phyloP scores from a whole-genome alignment of 805 yeast genomes.

The Myxozyma melibiosi region DNA sequence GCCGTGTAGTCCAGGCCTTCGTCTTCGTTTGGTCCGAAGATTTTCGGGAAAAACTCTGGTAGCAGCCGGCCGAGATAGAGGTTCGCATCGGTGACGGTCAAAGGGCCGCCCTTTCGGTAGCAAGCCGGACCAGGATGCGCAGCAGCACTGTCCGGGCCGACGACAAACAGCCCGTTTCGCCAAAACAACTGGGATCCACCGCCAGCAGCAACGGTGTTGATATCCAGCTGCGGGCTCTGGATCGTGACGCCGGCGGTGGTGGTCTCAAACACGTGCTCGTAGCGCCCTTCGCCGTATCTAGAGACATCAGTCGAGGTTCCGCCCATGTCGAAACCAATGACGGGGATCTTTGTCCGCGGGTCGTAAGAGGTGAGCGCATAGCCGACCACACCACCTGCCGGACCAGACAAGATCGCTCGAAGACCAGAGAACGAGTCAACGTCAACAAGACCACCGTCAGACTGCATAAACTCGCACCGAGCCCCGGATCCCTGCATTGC shows the following conservation, averaged over 20 bases:
- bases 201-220: conserved; percentile 83
- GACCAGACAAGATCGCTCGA: conserved; percentile 88
- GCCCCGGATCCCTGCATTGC: conserved; percentile 39
- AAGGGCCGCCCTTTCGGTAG: conserved; percentile 78
- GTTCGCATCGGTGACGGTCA: conserved; percentile 86
- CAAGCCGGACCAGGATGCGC: conserved; percentile 92
- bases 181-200: conserved; percentile 73
- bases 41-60: conserved; percentile 75
- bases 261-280: conserved; percentile 80
- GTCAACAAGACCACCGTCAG: conserved; percentile 92
- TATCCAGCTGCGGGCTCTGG: conserved; percentile 82
- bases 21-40: conserved; percentile 80
- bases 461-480: conserved; percentile 84
- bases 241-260: conserved; percentile 81
- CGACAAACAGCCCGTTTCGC: conserved; percentile 72
- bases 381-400: conserved; percentile 98
- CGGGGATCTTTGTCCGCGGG: conserved; percentile 55
- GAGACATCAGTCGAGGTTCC: conserved; percentile 89
- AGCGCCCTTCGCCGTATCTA: conserved; percentile 65
- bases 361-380: conserved; percentile 80
- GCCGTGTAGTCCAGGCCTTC: conserved; percentile 63
- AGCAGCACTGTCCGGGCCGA: conserved; percentile 85
- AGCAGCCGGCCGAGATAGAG: conserved; percentile 68
- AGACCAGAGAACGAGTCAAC: conserved; percentile 83
- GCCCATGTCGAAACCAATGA: conserved; percentile 87